Evolutionary conservation across 768 basidiomycete species (phyloP), one percentile per base, ranked within the genome.

Genomic region (Russula dissimulans): DNA sequence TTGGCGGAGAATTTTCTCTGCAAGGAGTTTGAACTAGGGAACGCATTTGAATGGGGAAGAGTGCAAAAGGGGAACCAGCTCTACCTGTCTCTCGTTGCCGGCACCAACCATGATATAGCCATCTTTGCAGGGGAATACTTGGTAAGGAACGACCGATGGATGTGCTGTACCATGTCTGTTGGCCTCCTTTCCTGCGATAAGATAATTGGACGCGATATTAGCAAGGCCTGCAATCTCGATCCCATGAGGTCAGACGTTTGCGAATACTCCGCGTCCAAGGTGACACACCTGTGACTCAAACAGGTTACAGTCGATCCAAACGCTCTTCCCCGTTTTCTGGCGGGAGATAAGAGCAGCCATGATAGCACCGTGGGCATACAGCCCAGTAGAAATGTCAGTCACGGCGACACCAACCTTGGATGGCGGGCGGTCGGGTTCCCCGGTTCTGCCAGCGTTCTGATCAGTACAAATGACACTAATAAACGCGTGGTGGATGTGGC

Each of bases 391-490:
- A 55, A 94, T 81, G 72, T 94, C 95, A 12, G 93, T 95, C 5
- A 86, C 86, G 1, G 95, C 94, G 31, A 97, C 94, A 9, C 95
- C 95, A n/a, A 95, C 94, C 72, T 97, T 97, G 69, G 82, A 86
- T 4, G 94, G 95, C 15, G 84, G 81, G 10, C 92, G 85, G 67
- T 87, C 85, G 9, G 86, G 79, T 73, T 95, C 95, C 52, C 94
- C 94, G 15, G 94, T 97, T 65, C 89, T 91, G 64, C 36, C 29
- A 49, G 60, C 31, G 5, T 22, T 26, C n/a, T 7, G 36, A 65
- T 62, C 32, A 63, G 61, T 56, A 46, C 64, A 65, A 55, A n/a
- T 57, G 56, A 57, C 10, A 4, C 17, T 31, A 18, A 10, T 26
- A 12, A n/a, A 11, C 14, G 12, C 6, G 60, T 43, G 61, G 18